Evolutionary conservation across 768 basidiomycete species (phyloP), one percentile per base, ranked within the genome.

Genomic region (Cystobasidium onofrii): DNA sequence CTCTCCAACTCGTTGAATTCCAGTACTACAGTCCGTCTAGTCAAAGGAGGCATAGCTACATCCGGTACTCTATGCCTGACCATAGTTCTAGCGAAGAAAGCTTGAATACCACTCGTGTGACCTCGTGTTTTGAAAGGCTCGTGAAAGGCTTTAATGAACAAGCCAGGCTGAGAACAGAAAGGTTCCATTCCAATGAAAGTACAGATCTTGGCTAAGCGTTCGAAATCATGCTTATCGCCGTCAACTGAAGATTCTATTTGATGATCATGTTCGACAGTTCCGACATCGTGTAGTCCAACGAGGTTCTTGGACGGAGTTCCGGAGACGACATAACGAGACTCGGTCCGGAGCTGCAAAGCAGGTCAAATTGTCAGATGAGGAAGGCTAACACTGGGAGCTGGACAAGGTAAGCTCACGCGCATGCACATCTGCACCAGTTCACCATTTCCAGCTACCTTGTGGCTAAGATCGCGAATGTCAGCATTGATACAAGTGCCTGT

Each of bases 241-340:
- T 73, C 77, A 0, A 52, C 46, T 15, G 64, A 65, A 18, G 64
- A 61, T 4, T 60, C 69, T 10, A 54, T 25, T 13, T 43, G 54
- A 57, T 69, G 33, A 6, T 64, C 71, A 2, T 71, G 39, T 23
- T 75, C 70, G 7, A 46, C 74, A n/a, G 70, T 39, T 18, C 43
- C 33, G 29, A 73, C 64, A 20, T 70, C 75, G 6, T 75, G 55
- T 1, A 52, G 41, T 1, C 65, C 76, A 43, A 77, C 74, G 0
- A 79, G 75, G 29, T 77, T 77, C 23, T 74, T 77, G 17, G 77
- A 65, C 1, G 78, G 78, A 12, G 78, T 79, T 23, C 78, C 78
- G 0, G 77, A 75, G 2, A 79, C 75, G 0, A 76, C 75, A 70
- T 75, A 77, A 1, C 75, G 70, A 0, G 46, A 62, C n/a, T 77